Percentiles rank a stretch among this genome's conserved stretches.
Conservation (phyloP, 2,329 filamentous ascomycete species). For the Orbilia blumenaviensis region DNA sequence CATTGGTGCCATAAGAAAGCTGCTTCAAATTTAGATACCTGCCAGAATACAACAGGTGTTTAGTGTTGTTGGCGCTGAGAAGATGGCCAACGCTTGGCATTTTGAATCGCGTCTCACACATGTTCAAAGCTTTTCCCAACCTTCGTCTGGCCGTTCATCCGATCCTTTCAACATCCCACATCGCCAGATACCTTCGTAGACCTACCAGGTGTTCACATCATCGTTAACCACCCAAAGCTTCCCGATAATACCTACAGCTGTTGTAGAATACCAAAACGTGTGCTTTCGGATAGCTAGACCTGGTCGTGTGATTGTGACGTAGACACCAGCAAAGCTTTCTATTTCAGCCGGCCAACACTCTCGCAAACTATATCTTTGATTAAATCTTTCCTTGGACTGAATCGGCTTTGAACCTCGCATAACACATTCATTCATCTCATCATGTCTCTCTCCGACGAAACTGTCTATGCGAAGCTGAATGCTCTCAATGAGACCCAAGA, state of each 20-base stretch:
- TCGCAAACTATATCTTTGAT: neutral
- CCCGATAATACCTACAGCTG: neutral
- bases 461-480: constrained; percentile 91
- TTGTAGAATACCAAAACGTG: constrained; percentile 2
- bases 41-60: neutral
- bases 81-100: constrained; percentile 16
- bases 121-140: constrained; percentile 32
- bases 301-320: constrained; percentile 45
- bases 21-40: neutral
- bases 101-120: constrained; percentile 45
- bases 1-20: too few relatives aligned
- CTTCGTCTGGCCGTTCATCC: constrained; percentile 18
- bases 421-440: constrained; percentile 46
- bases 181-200: neutral
- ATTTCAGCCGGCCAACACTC: neutral
- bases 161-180: constrained; percentile 15
- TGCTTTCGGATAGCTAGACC: neutral
- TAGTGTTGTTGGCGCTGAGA: neutral
- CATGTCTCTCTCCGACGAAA: constrained; percentile 97
- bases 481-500: constrained; percentile 97
- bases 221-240: neutral
- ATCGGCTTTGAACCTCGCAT: neutral
- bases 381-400: neutral
- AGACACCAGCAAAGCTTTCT: neutral
- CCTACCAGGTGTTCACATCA: neutral